Percentiles rank a stretch among this genome's conserved stretches.
These are phyloP conservation scores for Aotearoamyces nothofagi DNA, from an alignment of 2,329 filamentous ascomycete species.

Conservation along the genomic window DNA sequence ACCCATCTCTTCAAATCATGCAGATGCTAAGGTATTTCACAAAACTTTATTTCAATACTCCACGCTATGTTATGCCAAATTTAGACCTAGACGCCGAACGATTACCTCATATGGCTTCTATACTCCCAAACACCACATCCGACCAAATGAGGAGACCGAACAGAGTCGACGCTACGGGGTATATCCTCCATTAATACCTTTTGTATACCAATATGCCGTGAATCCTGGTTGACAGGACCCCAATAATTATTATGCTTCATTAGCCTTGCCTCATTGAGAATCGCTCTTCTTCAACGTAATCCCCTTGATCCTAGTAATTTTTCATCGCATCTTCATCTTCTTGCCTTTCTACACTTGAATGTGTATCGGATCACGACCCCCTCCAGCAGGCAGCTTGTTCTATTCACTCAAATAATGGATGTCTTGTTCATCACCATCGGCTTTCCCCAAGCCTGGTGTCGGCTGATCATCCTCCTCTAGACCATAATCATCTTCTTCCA, in stretches of 20 bases:
- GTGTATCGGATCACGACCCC: constrained; percentile 5
- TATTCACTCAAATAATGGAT: constrained; percentile 1
- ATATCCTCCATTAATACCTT: too few species aligned
- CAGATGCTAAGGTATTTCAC: too few species aligned
- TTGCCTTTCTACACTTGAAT: constrained; percentile 10
- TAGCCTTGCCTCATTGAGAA: neutral
- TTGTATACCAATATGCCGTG: too few species aligned
- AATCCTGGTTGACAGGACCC: too few species aligned
- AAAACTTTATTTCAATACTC: too few species aligned
- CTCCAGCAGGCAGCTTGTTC: constrained; percentile 8
- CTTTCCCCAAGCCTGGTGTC: neutral
- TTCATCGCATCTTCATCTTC: constrained; percentile 38
- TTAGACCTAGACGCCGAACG: too few species aligned
- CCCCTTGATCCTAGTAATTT: constrained; percentile 44
- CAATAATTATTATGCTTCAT: neutral
- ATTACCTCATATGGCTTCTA: too few species aligned
- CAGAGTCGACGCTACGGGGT: too few species aligned
- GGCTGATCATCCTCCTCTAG: neutral
- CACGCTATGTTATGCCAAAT: too few species aligned
- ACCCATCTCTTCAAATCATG: too few species aligned
- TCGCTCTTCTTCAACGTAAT: neutral
- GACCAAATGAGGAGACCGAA: too few species aligned
- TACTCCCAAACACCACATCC: too few species aligned
- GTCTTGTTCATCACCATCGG: neutral
- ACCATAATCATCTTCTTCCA: constrained; percentile 2